Conservation (phyloP, 2,329 filamentous ascomycete genomes). For the Periconia digitata region DNA sequence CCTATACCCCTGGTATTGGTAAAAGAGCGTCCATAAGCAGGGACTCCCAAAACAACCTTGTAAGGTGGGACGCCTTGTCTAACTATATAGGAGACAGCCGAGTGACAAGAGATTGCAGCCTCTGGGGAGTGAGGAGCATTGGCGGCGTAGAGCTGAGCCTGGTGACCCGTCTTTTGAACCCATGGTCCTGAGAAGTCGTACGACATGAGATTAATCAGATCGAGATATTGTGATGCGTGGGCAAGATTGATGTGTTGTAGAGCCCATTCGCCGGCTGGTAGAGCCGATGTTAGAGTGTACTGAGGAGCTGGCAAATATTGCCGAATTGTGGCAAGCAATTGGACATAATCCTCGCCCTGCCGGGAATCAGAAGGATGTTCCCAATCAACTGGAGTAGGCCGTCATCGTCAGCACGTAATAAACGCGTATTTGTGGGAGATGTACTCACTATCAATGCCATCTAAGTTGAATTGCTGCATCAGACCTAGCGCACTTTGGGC, state of each 20-base stretch:
- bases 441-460: conserved; percentile 73
- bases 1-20: conserved; percentile 65
- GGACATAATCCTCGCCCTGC: conserved; percentile 71
- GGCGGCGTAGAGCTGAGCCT: conserved; percentile 71
- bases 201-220: conserved; percentile 76
- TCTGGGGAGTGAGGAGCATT: conserved; percentile 57
- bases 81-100: conserved; percentile 66
- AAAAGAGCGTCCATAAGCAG: conserved; percentile 75
- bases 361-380: conserved; percentile 68
- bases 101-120: conserved; percentile 61
- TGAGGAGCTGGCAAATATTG: conserved; percentile 67
- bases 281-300: conserved; percentile 70
- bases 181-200: conserved; percentile 79
- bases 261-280: conserved; percentile 68
- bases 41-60: conserved; percentile 76
- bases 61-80: conserved; percentile 66
- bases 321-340: conserved; percentile 67
- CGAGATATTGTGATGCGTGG: conserved; percentile 65
- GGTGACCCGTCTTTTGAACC: conserved; percentile 69
- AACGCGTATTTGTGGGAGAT: not conserved
- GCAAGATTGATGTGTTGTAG: conserved; percentile 70
- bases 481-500: conserved; percentile 66
- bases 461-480: conserved; percentile 69
- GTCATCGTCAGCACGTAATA: conserved; percentile 18
- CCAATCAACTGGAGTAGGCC: conserved; percentile 69